These are phyloP conservation scores for Colletotrichum sp. DNA, from an alignment of 2,329 filamentous ascomycete species.

Conservation along the genomic window DNA sequence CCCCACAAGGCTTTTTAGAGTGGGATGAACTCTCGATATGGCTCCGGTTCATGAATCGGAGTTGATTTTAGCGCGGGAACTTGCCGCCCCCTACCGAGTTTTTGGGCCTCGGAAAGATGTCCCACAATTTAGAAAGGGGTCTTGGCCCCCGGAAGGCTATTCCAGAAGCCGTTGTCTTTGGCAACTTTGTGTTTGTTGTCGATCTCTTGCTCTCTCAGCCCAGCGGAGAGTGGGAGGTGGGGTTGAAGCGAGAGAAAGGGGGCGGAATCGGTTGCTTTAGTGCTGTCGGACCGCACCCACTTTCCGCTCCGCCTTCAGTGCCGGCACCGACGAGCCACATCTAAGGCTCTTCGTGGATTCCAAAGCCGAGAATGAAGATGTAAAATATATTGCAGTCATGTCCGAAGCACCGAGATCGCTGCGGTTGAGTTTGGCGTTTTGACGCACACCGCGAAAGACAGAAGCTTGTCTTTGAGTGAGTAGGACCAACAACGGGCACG, in stretches of 20 bases:
- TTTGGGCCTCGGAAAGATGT: neutral
- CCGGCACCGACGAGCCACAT: neutral
- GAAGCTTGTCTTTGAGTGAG: neutral
- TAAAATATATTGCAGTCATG: neutral
- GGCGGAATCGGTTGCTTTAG: neutral
- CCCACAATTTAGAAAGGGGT: neutral
- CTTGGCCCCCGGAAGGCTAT: neutral
- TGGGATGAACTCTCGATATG: neutral
- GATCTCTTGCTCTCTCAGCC: neutral
- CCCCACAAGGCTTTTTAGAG: neutral
- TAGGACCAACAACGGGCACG: neutral
- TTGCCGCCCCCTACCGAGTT: neutral
- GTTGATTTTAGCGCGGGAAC: neutral
- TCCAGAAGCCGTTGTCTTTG: neutral
- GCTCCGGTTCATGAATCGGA: neutral
- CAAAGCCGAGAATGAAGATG: neutral
- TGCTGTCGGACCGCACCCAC: neutral
- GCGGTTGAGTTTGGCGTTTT: neutral
- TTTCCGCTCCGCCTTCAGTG: neutral
- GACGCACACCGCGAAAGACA: accelerated
- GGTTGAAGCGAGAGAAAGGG: neutral
- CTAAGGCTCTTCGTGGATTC: neutral
- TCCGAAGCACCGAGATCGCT: neutral
- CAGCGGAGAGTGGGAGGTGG: neutral
- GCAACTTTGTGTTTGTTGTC: neutral